Base-by-base conservation (phyloP, 805 yeast species). In the Hanseniaspora lachancei region DNA sequence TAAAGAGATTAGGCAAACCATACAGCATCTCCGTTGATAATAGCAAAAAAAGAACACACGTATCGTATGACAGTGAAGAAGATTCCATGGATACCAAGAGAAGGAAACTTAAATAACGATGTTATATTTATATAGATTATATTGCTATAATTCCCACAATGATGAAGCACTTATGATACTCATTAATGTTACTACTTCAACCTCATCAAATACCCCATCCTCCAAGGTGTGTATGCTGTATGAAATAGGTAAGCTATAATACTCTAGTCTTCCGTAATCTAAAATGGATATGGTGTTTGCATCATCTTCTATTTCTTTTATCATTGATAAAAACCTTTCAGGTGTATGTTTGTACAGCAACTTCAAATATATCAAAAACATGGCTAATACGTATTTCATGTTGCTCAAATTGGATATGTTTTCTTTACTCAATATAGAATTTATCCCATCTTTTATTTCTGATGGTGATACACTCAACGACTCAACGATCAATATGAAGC, bases 1-100 rank as follows among this genome's bases (percentile, higher is more conserved):
- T 52, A 20, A 52, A 52, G 40, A 47, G 40, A 36, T 27, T 52
- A 23, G 55, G 55, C 8, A 52, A 52, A 18, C 55, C 55, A 24
- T 52, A 52, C 21, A 44, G 46, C 39, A 52, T 52, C 10, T 18
- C 20, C 0, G 36, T 44, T 21, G 55, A 52, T 16, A 21, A 38
- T 10, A 52, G 32, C n/a, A 52, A 52, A 20, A 52, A 52, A 36
- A 52, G 55, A 52, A 27, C 43, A n/a, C 38, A 36, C 8, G 7
- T 42, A 21, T 36, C 35, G 3, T 36, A 52, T 18, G 44, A 44
- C 20, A 43, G n/a, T 18, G 42, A 29, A 23, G 39, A 36, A 20
- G 39, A 27, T 12, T 4, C 10, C n/a, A 13, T 12, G 8, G 40
- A 34, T 34, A 38, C 47, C 1, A 52, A 52, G 32, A 43, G 55